Evolutionary conservation across 2,329 filamentous ascomycete genomes (phyloP).

Genomic region (Byssochlamys sp.): DNA sequence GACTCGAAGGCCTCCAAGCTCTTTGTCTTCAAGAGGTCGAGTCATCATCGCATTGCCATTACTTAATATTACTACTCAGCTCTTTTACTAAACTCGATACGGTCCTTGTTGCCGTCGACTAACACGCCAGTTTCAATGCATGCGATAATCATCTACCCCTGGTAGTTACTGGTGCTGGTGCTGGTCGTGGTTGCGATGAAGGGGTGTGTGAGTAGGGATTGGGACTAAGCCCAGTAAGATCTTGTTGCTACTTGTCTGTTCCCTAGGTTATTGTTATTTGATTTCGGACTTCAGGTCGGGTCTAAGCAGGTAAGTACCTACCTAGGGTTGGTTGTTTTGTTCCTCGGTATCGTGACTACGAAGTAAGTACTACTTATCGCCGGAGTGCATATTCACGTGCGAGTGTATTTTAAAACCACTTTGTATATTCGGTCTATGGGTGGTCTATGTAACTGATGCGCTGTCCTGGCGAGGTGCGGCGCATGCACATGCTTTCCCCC

Average conservation of each 20-base stretch:
- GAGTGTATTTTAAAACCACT: no score
- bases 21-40: background rate
- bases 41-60: background rate
- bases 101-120: background rate
- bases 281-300: background rate
- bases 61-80: background rate
- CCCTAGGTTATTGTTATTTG: background rate
- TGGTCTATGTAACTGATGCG: background rate
- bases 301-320: background rate
- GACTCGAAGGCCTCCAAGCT: background rate
- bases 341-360: no score
- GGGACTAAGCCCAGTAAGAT: background rate
- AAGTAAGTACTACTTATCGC: no score
- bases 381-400: background rate
- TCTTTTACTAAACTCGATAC: background rate
- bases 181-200: background rate
- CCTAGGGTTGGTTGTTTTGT: no score
- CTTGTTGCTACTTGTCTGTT: background rate
- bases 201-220: background rate
- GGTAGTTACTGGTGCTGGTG: background rate
- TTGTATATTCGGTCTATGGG: background rate
- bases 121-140: background rate
- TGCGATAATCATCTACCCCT: background rate
- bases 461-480: background rate
- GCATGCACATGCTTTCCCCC: background rate